Percentiles rank a stretch among this genome's conserved stretches.
Evolutionary conservation across 208 protist species (phyloP).

Genomic region (Trypanosoma lewisi): DNA sequence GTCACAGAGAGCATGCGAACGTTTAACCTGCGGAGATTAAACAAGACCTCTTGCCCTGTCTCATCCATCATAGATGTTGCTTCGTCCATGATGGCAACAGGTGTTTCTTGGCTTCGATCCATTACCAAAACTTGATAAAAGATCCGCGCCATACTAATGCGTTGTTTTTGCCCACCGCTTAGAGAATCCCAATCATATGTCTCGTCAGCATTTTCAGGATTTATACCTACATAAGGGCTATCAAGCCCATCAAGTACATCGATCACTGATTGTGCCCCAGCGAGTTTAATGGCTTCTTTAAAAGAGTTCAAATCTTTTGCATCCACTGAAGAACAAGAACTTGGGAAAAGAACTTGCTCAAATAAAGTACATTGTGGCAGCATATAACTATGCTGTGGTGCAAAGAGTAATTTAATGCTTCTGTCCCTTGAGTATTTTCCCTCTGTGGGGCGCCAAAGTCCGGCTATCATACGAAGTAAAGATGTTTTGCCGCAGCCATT

Average conservation of each 20-base stretch:
- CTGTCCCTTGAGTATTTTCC: slow-evolving; percentile 47
- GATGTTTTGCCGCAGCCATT: slow-evolving; percentile 89
- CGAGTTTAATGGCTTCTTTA: slow-evolving; percentile 58
- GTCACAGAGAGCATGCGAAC: slow-evolving; percentile 83
- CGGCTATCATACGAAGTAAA: slow-evolving; percentile 77
- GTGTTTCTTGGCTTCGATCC: slow-evolving; percentile 49
- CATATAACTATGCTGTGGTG: slow-evolving; percentile 84
- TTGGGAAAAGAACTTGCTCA: slow-evolving; percentile 81
- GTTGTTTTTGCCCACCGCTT: slow-evolving; percentile 87
- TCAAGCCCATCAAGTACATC: slow-evolving; percentile 67
- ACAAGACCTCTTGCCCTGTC: slow-evolving; percentile 79
- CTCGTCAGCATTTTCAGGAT: slow-evolving; percentile 42
- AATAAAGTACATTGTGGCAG: slow-evolving; percentile 76
- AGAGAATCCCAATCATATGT: slow-evolving; percentile 82
- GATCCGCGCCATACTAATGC: slow-evolving; percentile 80
- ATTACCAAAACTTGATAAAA: slow-evolving; percentile 81
- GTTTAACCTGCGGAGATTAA: slow-evolving; percentile 66
- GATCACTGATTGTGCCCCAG: slow-evolving; percentile 73
- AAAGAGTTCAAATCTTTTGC: slow-evolving; percentile 34
- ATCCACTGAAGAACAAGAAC: slow-evolving; percentile 23
- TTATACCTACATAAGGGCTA: slow-evolving; percentile 61
- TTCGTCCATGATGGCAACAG: slow-evolving; percentile 81
- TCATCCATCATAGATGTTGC: slow-evolving; percentile 90
- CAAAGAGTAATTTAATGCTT: slow-evolving; percentile 54
- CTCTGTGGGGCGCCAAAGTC: slow-evolving; percentile 66